Evolutionary conservation across 345 rosid species (phyloP).

Genomic region (Hirschfeldia incana): DNA sequence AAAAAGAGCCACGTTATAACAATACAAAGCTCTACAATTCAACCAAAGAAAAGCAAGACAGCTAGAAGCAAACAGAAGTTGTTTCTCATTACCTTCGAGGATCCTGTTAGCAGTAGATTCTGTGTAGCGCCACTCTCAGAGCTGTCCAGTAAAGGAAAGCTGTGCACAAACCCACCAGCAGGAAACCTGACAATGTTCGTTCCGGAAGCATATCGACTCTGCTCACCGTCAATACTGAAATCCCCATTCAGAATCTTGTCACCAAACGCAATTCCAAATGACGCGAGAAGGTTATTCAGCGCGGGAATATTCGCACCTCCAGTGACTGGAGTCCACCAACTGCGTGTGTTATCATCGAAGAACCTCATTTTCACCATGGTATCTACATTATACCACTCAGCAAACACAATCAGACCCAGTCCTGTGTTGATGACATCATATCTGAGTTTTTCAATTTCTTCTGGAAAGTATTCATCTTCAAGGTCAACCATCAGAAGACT

Average conservation of each 20-base stretch:
- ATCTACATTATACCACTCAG: slow-evolving; percentile 97
- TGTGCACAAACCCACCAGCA: slow-evolving; percentile 77
- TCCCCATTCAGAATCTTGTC: slow-evolving; percentile 94
- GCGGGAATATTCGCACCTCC: slow-evolving; percentile 99
- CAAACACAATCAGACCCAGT: slow-evolving; percentile 81
- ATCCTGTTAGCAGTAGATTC: slow-evolving; percentile 65
- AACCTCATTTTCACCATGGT: slow-evolving; percentile 99
- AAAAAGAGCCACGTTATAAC: slow-evolving; percentile 18
- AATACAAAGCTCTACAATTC: neutral
- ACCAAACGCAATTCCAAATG: slow-evolving; percentile 99
- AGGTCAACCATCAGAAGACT: slow-evolving; percentile 94
- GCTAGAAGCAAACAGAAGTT: neutral
- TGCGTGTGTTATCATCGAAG: slow-evolving; percentile 94
- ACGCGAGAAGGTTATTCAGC: slow-evolving; percentile 81
- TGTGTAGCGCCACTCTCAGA: slow-evolving; percentile 98
- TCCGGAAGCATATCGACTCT: slow-evolving; percentile 98
- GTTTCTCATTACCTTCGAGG: slow-evolving; percentile 50
- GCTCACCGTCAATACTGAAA: slow-evolving; percentile 86
- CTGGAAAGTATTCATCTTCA: slow-evolving; percentile 90
- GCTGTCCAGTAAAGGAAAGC: slow-evolving; percentile 87
- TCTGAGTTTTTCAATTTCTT: slow-evolving; percentile 88
- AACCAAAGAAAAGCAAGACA: slow-evolving; percentile 6
- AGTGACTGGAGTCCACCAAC: slow-evolving; percentile 99
- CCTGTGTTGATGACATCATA: slow-evolving; percentile 79
- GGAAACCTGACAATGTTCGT: slow-evolving; percentile 94